Evolutionary conservation across 2,329 filamentous ascomycete species (phyloP), one percentile per base, ranked within the genome.

Genomic region (Colletotrichum theobromicola): DNA sequence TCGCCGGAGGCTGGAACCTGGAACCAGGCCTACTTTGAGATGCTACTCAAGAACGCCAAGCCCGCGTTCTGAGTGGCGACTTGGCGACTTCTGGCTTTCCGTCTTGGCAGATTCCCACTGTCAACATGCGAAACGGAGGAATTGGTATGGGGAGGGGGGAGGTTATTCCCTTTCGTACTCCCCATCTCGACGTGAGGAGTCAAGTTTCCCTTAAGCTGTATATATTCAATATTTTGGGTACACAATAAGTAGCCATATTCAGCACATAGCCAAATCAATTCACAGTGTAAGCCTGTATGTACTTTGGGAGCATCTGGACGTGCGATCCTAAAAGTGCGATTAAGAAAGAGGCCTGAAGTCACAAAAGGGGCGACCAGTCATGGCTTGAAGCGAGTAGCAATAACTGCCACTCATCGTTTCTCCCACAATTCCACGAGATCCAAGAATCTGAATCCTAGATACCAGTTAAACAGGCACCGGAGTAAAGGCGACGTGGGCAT

Each of bases 1-100:
- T 87, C 88, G 7, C 88, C 88, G 53, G 87, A 90, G 79, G 88
- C 88, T 32, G 88, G 88, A 16, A 82, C 83, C 13, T 90, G 88
- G 88, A 76, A 78, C 66, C 77, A 79, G 76, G 77, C 76, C 12
- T 77, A 77, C 70, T 78, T 79, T 67, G 77, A 79, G 71, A 78
- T 78, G 77, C 76, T 79, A n/a, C 68, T 78, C 37, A 66, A 77
- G 69, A 77, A 79, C 37, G 74, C 77, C 53, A 72, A 72, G 26
- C 76, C 75, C 42, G 21, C 74, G 4, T 73, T 76, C 64, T 76
- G 72, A 66, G 13, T 18, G 13, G 26, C 34, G n/a, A 32, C 15
- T 6, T 16, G 4, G 21, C 12, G 30, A 24, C 28, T 28, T n/a
- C 15, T 21, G 28, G 26, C 42, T 28, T 8, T 4, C 24, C 15